These are phyloP conservation scores for Alternaria triticina DNA, from an alignment of 2,329 filamentous ascomycete species.

Conservation along the genomic window DNA sequence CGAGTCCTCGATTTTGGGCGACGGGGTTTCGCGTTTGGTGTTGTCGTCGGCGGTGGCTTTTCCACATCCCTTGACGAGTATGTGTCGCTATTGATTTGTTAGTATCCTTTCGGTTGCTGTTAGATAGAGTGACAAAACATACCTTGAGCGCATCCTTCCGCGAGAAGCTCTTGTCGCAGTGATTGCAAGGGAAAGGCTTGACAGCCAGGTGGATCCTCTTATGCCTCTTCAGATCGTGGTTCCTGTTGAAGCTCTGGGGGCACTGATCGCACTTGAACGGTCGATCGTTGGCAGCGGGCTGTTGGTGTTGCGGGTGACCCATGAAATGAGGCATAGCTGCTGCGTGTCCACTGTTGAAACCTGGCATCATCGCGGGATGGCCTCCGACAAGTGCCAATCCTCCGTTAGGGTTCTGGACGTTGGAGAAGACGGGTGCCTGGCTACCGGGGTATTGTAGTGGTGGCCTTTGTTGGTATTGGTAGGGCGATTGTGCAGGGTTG, in stretches of 20 bases:
- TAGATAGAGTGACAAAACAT: constrained; percentile 40
- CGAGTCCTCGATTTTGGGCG: constrained; percentile 39
- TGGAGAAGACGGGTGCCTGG: constrained; percentile 74
- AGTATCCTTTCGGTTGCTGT: constrained; percentile 42
- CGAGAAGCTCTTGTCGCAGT: constrained; percentile 96
- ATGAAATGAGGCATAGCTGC: constrained; percentile 70
- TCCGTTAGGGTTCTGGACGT: constrained; percentile 74
- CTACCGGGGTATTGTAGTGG: constrained; percentile 52
- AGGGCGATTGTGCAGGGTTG: constrained; percentile 54
- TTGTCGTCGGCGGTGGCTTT: constrained; percentile 52
- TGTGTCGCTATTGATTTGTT: constrained; percentile 60
- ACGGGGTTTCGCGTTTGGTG: constrained; percentile 43
- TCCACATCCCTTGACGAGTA: constrained; percentile 71
- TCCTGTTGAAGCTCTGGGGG: constrained; percentile 91
- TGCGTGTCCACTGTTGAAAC: constrained; percentile 66
- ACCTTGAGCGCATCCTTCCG: constrained; percentile 98
- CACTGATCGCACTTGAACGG: constrained; percentile 96
- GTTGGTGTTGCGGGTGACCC: constrained; percentile 59
- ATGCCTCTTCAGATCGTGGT: constrained; percentile 94
- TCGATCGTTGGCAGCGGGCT: constrained; percentile 71
- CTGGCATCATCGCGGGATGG: constrained; percentile 62
- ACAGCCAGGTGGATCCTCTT: constrained; percentile 94
- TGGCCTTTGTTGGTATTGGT: constrained; percentile 56
- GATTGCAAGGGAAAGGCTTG: constrained; percentile 90
- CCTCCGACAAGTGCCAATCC: constrained; percentile 75